Base-by-base conservation (phyloP, 2,329 filamentous ascomycete genomes). In the Aspergillus pseudonomiae region DNA sequence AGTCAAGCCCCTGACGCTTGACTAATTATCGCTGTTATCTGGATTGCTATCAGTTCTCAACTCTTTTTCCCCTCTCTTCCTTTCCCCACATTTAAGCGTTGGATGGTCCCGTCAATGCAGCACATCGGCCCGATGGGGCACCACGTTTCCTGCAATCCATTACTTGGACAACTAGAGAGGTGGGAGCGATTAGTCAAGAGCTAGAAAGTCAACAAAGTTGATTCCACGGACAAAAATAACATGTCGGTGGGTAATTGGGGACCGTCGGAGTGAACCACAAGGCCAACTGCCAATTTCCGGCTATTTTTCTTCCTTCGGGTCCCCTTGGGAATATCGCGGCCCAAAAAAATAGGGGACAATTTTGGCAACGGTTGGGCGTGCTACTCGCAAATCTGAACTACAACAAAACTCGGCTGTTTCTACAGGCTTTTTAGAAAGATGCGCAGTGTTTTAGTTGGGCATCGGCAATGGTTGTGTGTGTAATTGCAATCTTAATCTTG, bases 261-360 rank as follows among this genome's bases (percentile, higher is more conserved):
- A 55, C 52, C 52, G 19, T 55, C 9, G 12, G 52, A 26, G 52
- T n/a, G 39, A 41, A 34, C 9, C 24, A 24, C 19, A 19, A 10
- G 21, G 10, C 39, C 24, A 26, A 6, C 30, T 39, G 14, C 36
- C 21, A 55, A 50, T 50, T 46, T 50, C 64, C 68, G 67, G 62
- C 61, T 66, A 32, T 57, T 62, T 62, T 64, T 62, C 63, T 62
- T 59, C 54, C 41, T 24, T 62, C 66, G 63, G 68, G 65, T 63
- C 54, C 61, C 61, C 57, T 19, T 63, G 65, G 63, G 68, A 64
- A 64, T 60, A 61, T 63, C 59, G 60, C 66, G 66, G 66, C 61
- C 62, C 60, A 32, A 16, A 46, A 46, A 39, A 46, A 65, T 63
- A 63, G 26, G 57, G 54, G 48, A 45, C 28, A 28, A 5, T 28